Evolutionary conservation across 371 early-diverging fungal species (phyloP).

Genomic region (Dichotomocladium elegans): DNA sequence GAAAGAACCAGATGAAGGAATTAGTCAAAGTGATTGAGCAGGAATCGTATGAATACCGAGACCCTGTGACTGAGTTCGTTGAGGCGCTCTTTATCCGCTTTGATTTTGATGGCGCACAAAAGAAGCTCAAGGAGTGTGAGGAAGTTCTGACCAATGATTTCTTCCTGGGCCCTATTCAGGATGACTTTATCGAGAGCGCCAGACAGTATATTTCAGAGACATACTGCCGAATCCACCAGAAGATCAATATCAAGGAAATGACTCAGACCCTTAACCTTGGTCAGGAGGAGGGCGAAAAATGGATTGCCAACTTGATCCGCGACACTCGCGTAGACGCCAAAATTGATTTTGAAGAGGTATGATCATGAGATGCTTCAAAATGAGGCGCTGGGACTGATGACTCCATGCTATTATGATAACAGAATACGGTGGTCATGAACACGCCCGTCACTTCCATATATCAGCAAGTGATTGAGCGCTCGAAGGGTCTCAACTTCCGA

Average conservation of each 20-base stretch:
- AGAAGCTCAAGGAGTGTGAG: constrained; percentile 85
- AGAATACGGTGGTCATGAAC: constrained; percentile 92
- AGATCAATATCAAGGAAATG: constrained; percentile 86
- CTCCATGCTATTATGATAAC: background rate
- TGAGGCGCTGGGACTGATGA: background rate
- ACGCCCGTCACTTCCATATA: constrained; percentile 79
- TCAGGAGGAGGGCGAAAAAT: constrained; percentile 91
- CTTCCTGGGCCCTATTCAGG: constrained; percentile 78
- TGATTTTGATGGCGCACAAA: constrained; percentile 92
- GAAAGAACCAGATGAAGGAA: constrained; percentile 85
- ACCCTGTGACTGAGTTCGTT: constrained; percentile 90
- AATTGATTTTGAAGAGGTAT: constrained; percentile 87
- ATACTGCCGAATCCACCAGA: constrained; percentile 92
- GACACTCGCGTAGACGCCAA: constrained; percentile 95
- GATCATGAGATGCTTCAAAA: background rate
- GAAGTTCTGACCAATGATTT: constrained; percentile 83
- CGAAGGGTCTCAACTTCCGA: constrained; percentile 85
- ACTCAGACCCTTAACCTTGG: constrained; percentile 80
- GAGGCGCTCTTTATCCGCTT: constrained; percentile 85
- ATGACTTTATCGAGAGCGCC: constrained; percentile 91
- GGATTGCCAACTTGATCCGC: constrained; percentile 94
- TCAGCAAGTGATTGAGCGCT: constrained; percentile 93
- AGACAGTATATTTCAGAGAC: constrained; percentile 92
- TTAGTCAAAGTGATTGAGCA: constrained; percentile 86
- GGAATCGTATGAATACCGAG: constrained; percentile 76